A percentile compares a stretch with the other conserved stretches of the same genome.
Evolutionary conservation across 495 filamentous ascomycete genomes (phyloP).

Genomic region (Xylaria scruposa): DNA sequence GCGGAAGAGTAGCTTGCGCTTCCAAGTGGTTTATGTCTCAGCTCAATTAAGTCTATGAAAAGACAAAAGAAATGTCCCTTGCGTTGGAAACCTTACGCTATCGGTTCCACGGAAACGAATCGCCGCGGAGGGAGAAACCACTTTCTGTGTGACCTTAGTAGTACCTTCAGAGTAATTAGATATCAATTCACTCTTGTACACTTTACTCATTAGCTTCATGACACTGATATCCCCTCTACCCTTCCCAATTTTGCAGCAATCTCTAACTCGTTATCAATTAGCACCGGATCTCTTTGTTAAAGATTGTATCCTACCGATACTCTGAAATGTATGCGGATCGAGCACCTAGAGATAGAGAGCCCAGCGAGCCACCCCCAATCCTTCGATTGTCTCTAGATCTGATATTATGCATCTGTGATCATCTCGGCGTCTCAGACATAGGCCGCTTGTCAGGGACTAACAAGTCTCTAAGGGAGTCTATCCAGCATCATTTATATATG

Average conservation of each 20-base stretch:
- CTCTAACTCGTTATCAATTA: no score
- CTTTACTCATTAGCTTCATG: no score
- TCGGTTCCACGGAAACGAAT: not conserved
- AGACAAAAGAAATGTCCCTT: no score
- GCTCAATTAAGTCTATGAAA: no score
- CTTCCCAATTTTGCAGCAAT: no score
- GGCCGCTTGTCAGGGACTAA: not conserved
- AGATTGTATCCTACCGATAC: not conserved
- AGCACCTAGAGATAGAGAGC: not conserved
- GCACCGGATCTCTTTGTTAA: not conserved
- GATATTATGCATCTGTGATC: not conserved
- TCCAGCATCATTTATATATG: not conserved
- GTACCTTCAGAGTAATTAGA: no score
- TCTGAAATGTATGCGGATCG: not conserved
- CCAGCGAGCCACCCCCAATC: not conserved
- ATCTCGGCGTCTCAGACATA: not conserved
- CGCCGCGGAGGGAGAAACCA: not conserved
- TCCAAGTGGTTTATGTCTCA: no score
- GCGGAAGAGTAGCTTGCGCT: no score
- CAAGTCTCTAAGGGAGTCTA: not conserved
- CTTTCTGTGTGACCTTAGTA: no score
- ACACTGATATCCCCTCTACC: not conserved
- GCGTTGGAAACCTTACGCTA: not conserved
- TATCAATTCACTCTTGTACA: not conserved
- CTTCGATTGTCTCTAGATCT: not conserved